A percentile compares a stretch with the other conserved stretches of the same genome.
phyloP scores from a whole-genome alignment of 1,284 basidiomycete genomes.

The Leccinum huronense region DNA sequence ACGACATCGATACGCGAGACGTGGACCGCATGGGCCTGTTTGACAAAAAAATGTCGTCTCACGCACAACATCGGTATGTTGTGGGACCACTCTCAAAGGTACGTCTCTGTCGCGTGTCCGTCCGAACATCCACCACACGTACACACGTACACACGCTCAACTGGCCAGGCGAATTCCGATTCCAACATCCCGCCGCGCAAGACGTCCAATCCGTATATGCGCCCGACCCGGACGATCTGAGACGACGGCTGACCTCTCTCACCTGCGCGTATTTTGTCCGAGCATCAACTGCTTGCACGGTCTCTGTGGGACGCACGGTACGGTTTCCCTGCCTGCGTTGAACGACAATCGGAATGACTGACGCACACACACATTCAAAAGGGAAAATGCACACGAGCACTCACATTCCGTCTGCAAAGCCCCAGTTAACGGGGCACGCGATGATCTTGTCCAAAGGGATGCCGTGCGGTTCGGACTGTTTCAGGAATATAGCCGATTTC shows the following conservation, averaged over 20 bases:
- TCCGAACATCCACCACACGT: too few relatives aligned
- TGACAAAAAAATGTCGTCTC: conserved; percentile 10
- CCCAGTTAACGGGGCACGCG: conserved; percentile 32
- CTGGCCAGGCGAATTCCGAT: conserved; percentile 26
- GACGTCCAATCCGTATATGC: conserved; percentile 6
- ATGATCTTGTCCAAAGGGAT: conserved; percentile 31
- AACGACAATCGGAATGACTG: background rate
- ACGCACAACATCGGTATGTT: conserved; percentile 32
- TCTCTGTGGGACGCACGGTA: conserved; percentile 52
- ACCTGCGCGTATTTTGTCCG: conserved; percentile 49
- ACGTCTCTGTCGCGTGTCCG: conserved; percentile 1
- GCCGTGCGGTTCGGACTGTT: conserved; percentile 43
- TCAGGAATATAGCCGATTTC: conserved; percentile 33
- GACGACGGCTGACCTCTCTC: conserved; percentile 33
- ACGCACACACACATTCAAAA: background rate
- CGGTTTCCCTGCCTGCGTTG: background rate
- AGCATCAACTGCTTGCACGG: conserved; percentile 50
- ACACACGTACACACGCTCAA: conserved; percentile 27
- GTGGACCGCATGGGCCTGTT: conserved; percentile 36
- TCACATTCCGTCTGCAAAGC: conserved; percentile 31
- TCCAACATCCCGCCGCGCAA: background rate
- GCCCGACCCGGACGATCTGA: conserved; percentile 30
- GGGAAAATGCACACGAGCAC: conserved; percentile 12
- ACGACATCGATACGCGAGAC: conserved; percentile 35
- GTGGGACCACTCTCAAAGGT: conserved; percentile 39